These are phyloP conservation scores for Phytophthora sp. DNA, from an alignment of 352 stramenopile species.

Conservation along the genomic window DNA sequence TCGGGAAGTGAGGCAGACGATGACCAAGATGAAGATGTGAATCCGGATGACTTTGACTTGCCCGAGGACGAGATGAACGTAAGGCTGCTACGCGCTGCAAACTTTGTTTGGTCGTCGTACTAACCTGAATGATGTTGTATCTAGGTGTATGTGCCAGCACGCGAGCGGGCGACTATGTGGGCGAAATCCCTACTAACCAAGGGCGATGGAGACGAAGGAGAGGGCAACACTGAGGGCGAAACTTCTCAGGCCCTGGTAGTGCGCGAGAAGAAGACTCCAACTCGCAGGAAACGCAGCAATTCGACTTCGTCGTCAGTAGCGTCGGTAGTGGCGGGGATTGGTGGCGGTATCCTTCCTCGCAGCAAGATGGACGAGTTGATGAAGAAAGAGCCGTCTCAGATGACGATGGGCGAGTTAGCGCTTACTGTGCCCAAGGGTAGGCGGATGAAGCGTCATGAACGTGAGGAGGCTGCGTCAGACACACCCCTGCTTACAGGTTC, in stretches of 20 bases:
- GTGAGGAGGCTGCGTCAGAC: constrained; percentile 55
- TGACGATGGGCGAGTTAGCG: constrained; percentile 87
- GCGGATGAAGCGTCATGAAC: constrained; percentile 62
- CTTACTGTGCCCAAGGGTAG: constrained; percentile 74
- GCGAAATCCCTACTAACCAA: constrained; percentile 67
- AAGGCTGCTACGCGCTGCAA: constrained; percentile 12
- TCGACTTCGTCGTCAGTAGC: constrained; percentile 53
- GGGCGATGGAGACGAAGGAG: constrained; percentile 33
- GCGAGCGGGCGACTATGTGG: constrained; percentile 76
- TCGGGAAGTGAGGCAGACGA: constrained; percentile 44
- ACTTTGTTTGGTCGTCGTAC: not conserved
- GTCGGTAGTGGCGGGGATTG: constrained; percentile 43
- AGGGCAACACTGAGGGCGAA: constrained; percentile 19
- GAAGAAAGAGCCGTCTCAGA: constrained; percentile 80
- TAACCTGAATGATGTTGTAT: not conserved
- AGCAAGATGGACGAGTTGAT: constrained; percentile 62
- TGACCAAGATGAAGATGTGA: constrained; percentile 44
- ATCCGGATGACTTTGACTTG: constrained; percentile 52
- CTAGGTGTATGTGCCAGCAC: constrained; percentile 71
- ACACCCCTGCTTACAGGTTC: constrained; percentile 10
- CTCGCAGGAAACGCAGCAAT: constrained; percentile 62
- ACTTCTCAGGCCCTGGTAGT: constrained; percentile 31
- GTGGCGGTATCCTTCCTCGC: constrained; percentile 27
- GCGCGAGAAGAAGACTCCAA: constrained; percentile 37
- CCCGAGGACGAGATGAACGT: constrained; percentile 45